Conservation (phyloP, 176 grass and related monocot species). For the Bromus sterilis region DNA sequence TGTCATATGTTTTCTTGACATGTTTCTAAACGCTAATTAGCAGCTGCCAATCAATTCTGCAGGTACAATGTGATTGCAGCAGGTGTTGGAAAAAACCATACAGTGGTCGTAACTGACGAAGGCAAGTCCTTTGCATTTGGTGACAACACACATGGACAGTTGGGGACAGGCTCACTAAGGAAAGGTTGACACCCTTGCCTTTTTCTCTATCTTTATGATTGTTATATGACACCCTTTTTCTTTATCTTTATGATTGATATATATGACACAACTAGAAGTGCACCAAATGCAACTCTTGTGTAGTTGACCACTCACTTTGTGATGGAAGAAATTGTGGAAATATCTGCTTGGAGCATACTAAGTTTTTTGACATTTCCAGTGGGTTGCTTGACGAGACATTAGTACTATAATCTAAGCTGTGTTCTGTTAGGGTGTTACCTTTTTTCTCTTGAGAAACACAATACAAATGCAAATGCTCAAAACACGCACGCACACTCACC, state of each 20-base stretch:
- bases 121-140: conserved; percentile 86
- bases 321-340: background rate
- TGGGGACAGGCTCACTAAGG: conserved; percentile 66
- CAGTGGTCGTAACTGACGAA: conserved; percentile 72
- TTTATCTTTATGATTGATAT: background rate
- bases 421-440: background rate
- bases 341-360: background rate
- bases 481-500: too few relatives aligned
- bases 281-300: background rate
- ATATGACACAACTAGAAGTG: background rate
- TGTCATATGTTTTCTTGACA: background rate
- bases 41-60: conserved; percentile 6
- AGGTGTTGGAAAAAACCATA: conserved; percentile 75
- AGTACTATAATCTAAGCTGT: background rate
- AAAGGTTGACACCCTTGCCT: conserved; percentile 42
- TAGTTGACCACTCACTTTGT: background rate
- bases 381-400: background rate
- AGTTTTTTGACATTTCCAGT: background rate
- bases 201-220: background rate
- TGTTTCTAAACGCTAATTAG: background rate
- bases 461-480: too few relatives aligned
- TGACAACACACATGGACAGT: conserved; percentile 80
- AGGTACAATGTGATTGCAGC: conserved; percentile 64
- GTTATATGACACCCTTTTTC: background rate
- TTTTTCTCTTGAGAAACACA: too few relatives aligned